These are phyloP conservation scores for Pythium aristosporum DNA, from an alignment of 352 stramenopile species.

Conservation along the genomic window DNA sequence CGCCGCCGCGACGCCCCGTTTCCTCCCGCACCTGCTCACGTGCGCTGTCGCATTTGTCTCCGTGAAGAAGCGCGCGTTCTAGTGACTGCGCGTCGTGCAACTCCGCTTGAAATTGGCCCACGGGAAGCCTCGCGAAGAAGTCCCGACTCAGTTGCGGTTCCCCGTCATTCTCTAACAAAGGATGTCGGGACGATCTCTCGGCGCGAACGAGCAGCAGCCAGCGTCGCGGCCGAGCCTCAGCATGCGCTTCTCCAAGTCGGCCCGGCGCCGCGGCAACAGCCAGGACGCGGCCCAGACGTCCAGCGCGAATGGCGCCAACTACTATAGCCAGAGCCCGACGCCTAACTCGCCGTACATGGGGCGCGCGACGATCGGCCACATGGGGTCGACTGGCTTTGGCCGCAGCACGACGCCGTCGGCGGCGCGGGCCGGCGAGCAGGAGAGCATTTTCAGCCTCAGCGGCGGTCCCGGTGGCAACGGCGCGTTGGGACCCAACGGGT, in stretches of 20 bases:
- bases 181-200: slow-evolving; percentile 23
- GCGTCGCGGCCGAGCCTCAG: slow-evolving; percentile 39
- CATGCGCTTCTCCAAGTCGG: slow-evolving; percentile 68
- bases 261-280: slow-evolving; percentile 64
- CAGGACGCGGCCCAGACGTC: slow-evolving; percentile 46
- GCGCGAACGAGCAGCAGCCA: slow-evolving; percentile 25
- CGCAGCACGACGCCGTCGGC: slow-evolving; percentile 24
- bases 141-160: too few species aligned
- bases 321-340: slow-evolving; percentile 42
- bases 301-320: slow-evolving; percentile 26
- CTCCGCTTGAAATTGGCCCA: not conserved
- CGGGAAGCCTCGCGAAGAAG: not conserved
- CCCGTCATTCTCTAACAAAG: too few species aligned
- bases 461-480: slow-evolving; percentile 10
- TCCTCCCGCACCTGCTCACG: not conserved
- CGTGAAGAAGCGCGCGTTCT: not conserved
- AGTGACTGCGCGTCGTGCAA: not conserved
- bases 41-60: not conserved
- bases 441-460: slow-evolving; percentile 41
- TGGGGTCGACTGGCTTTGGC: slow-evolving; percentile 16
- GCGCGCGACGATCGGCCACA: slow-evolving; percentile 55
- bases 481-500: slow-evolving; percentile 30
- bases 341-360: slow-evolving; percentile 38
- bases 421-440: slow-evolving; percentile 16
- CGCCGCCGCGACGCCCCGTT: not conserved